Base-by-base conservation (phyloP, 768 basidiomycete species). In the Strobilomyces confusus region DNA sequence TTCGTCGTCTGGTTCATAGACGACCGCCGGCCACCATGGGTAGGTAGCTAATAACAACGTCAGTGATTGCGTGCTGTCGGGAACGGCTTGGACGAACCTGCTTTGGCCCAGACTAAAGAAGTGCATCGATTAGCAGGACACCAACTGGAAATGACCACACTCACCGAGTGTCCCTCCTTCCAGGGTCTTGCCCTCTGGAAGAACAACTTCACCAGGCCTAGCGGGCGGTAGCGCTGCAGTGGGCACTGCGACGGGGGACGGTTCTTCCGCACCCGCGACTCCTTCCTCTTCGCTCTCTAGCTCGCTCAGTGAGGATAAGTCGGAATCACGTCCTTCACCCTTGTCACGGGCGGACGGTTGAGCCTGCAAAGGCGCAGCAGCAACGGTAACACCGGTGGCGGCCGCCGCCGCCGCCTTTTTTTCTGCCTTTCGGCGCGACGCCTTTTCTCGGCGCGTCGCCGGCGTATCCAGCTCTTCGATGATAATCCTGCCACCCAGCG, bases 11-110 rank as follows among this genome's bases (percentile, higher is more conserved):
- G 80, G 77, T 23, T 84, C 82, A 48, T 78, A 85, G 15, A 94
- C 79, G 9, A 89, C 82, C 9, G 86, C 93, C 37, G 93, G 90
- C 85, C 88, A 95, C 84, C 85, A 95, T 1, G 93, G 93, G 61
- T 76, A 94, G 0, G 84, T 79, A 33, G 74, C 90, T 91, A n/a
- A 22, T 54, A 15, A 25, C 45, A n/a, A 52, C 13, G 9, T 63
- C 49, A 69, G 51, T 15, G 30, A 15, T 32, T 15, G 26, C 19
- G 5, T 22, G 2, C 4, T 9, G 15, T 9, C 13, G 2, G 9
- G 26, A 29, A 40, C 1, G 9, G 3, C 23, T 42, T 17, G 7
- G 25, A 59, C 82, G 55, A 59, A 86, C 86, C 75, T 51, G 80
- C 73, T 77, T 92, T 93, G 0, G 87, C 91, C 92, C 92, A 95